Conservation (phyloP, 2,329 filamentous ascomycete genomes). For the Chalara sp. region DNA sequence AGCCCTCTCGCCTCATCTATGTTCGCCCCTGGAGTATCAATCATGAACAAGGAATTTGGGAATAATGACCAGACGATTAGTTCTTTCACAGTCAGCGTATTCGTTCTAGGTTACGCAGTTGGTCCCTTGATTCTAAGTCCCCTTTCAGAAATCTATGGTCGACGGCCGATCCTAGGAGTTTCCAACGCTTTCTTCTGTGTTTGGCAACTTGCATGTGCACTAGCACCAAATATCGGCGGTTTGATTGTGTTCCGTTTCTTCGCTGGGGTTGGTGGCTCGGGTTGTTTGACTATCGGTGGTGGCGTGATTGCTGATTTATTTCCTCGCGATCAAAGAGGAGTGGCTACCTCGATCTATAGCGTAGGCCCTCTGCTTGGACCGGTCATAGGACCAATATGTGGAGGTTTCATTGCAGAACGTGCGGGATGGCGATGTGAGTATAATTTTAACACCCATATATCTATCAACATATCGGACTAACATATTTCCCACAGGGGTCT, state of each 20-base stretch:
- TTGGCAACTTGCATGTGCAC: slow-evolving; percentile 58
- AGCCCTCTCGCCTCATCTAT: slow-evolving; percentile 31
- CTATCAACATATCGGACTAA: no score
- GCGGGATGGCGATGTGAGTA: slow-evolving; percentile 36
- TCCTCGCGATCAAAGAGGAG: slow-evolving; percentile 23
- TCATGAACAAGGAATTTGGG: slow-evolving; percentile 13
- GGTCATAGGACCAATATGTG: slow-evolving; percentile 20
- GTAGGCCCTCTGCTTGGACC: slow-evolving; percentile 20
- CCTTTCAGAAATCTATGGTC: slow-evolving; percentile 57
- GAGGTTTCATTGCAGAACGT: slow-evolving; percentile 32
- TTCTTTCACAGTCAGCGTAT: slow-evolving; percentile 35
- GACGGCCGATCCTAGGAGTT: slow-evolving; percentile 45
- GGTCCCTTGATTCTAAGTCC: slow-evolving; percentile 52
- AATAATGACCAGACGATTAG: slow-evolving; percentile 8
- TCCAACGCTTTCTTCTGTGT: slow-evolving; percentile 54
- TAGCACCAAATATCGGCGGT: slow-evolving; percentile 42
- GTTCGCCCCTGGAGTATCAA: slow-evolving; percentile 33
- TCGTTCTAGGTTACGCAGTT: slow-evolving; percentile 50
- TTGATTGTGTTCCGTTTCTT: slow-evolving; percentile 41
- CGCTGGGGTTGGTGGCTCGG: slow-evolving; percentile 37
- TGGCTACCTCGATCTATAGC: slow-evolving; percentile 20
- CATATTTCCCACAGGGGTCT: slow-evolving; percentile 11
- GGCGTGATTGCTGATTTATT: slow-evolving; percentile 36
- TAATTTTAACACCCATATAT: no score
- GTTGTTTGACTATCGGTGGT: slow-evolving; percentile 34